Base-by-base conservation (phyloP, 345 rosid species). In the Syzygium jambos region DNA sequence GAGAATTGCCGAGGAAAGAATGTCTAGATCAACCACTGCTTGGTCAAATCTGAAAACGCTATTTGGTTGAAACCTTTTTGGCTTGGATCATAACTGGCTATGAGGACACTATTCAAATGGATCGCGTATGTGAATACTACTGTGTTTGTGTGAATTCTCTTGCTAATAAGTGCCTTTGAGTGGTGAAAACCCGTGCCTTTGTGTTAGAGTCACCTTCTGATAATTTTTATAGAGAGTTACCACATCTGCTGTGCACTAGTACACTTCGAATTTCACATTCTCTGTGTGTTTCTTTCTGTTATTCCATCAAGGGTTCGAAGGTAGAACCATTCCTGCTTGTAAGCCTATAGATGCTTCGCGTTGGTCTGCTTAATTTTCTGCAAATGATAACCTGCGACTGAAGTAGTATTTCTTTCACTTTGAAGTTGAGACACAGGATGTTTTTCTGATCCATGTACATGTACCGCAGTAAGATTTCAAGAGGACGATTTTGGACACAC, bases 1-100 rank as follows among this genome's bases (percentile, higher is more conserved):
- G 82, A 87, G 86, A 85, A 61, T 87, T 15, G 89, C 89, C 7
- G 89, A 87, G 86, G 89, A 87, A 61, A 87, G 86, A 51, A 87
- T 87, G 89, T 87, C 89, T 29, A 55, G 86, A 61, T 83, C 89
- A 41, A 59, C 89, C 52, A 16, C 89, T 23, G 89, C 86, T 11
- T 87, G 89, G 89, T 87, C 89, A 23, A 84, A 63, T 52, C 51
- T 87, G 86, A 87, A 87, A 84, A 43, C 17, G 52, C 82, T 49
- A 10, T 87, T 87, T 84, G 34, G n/a, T 59, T 87, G 86, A 29
- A 41, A n/a, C 21, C 63, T 10, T 11, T 11, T 84, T 19, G 25
- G 34, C 56, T 61, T 43, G 57, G 51, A 57, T 56, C 78, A 46
- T 19, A 51, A 30, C 9, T 57, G 53, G 11, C 13, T 57, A n/a